phyloP scores from a whole-genome alignment of 768 basidiomycete species.

The Lentinula edodes region DNA sequence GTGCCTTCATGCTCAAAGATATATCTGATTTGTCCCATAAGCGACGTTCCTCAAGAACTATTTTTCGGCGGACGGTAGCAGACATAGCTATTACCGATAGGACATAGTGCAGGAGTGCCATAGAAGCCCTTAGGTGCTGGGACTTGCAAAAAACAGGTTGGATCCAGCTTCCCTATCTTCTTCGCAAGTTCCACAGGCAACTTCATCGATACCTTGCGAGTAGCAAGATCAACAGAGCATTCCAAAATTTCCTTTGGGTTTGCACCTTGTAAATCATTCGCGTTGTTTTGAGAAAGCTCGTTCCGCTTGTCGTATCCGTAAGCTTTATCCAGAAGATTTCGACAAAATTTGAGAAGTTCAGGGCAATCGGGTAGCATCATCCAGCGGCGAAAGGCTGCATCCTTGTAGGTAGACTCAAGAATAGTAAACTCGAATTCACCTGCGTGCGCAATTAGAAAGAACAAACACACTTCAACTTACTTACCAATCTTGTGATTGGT shows the following conservation, averaged over 20 bases:
- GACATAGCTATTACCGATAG: slow-evolving; percentile 3
- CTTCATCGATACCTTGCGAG: background rate
- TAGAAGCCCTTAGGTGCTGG: background rate
- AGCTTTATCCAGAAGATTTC: too few species aligned
- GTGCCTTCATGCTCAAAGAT: background rate
- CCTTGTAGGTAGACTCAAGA: slow-evolving; percentile 12
- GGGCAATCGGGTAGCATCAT: slow-evolving; percentile 9
- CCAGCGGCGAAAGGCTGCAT: slow-evolving; percentile 9
- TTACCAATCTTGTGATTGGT: slow-evolving; percentile 19
- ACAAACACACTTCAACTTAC: background rate
- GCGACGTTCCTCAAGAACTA: background rate
- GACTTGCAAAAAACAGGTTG: background rate
- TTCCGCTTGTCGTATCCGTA: too few species aligned
- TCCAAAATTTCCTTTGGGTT: background rate
- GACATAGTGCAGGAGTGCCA: background rate
- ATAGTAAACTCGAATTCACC: slow-evolving; percentile 10
- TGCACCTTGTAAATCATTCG: background rate
- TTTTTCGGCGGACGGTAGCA: background rate
- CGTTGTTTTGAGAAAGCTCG: too few species aligned
- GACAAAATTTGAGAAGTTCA: background rate
- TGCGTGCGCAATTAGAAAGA: background rate
- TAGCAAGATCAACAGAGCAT: too few species aligned
- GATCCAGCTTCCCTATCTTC: background rate
- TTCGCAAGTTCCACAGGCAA: background rate
- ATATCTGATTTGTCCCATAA: background rate